Percentiles rank a stretch among this genome's conserved stretches.
phyloP scores from a whole-genome alignment of 352 stramenopile genomes.

The Pythium folliculosum region DNA sequence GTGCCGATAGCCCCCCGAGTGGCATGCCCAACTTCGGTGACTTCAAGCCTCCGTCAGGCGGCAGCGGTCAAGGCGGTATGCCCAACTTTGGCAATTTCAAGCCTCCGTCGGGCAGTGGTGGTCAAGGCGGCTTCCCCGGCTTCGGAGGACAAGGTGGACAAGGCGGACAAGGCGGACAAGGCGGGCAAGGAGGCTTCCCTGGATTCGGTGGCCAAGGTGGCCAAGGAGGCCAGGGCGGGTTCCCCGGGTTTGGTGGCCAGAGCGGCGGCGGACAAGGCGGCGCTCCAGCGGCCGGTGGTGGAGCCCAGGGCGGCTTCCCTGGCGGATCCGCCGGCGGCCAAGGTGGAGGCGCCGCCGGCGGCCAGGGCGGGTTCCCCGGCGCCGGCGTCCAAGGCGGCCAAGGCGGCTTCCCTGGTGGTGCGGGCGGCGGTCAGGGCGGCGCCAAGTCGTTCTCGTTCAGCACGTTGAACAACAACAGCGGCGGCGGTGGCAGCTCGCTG shows the following conservation, averaged over 20 bases:
- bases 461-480: constrained; percentile 9
- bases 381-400: not conserved
- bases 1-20: too few species aligned
- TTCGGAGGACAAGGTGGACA: not conserved
- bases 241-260: constrained; percentile 1
- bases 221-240: not conserved
- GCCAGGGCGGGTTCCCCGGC: not conserved
- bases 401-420: not conserved
- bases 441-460: constrained; percentile 17
- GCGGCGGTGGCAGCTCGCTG: constrained; percentile 6
- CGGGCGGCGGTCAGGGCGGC: not conserved
- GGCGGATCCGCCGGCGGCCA: not conserved
- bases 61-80: not conserved
- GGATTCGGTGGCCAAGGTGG: not conserved
- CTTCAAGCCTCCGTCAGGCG: not conserved
- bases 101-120: not conserved
- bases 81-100: not conserved
- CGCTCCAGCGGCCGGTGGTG: not conserved
- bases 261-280: not conserved
- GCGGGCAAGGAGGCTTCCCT: not conserved
- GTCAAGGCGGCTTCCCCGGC: not conserved
- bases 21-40: not conserved
- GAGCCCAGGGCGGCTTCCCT: not conserved
- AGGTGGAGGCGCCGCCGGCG: not conserved
- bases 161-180: not conserved